Conservation (phyloP, 139 green algal genomes). For the Zygnema cylindricum region DNA sequence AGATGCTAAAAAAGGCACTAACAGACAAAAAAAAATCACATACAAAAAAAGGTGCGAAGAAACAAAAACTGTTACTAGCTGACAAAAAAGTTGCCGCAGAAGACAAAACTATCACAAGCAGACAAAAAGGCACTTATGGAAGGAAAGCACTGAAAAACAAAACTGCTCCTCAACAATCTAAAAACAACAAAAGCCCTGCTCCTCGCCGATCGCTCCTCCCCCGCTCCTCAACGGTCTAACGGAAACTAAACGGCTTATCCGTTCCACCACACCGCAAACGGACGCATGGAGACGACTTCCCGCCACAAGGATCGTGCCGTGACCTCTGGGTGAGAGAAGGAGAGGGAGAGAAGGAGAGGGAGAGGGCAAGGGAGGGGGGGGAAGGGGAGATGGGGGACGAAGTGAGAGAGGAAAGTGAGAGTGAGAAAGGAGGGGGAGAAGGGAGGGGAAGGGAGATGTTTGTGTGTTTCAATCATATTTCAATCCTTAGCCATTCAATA, state of each 20-base stretch:
- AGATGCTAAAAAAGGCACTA: too few species aligned
- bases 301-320: conserved; percentile 41
- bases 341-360: conserved; percentile 5
- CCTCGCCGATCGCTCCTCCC: conserved; percentile 2
- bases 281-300: conserved; percentile 26
- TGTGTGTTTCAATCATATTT: too few species aligned
- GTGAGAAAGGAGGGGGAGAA: conserved; percentile 5
- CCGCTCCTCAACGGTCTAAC: conserved; percentile 28
- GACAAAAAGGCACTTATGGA: too few species aligned
- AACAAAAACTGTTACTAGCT: too few species aligned
- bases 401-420: background rate
- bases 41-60: too few species aligned
- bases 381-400: background rate
- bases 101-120: too few species aligned
- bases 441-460: background rate
- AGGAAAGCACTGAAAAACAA: too few species aligned
- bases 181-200: too few species aligned
- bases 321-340: conserved; percentile 31
- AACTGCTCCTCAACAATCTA: too few species aligned
- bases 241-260: conserved; percentile 53
- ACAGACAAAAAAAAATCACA: too few species aligned
- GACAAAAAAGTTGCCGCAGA: too few species aligned
- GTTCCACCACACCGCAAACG: conserved; percentile 59
- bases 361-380: background rate
- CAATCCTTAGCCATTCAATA: too few species aligned